Conservation (phyloP, 2,329 filamentous ascomycete genomes). For the Ampelomyces quisqualis region DNA sequence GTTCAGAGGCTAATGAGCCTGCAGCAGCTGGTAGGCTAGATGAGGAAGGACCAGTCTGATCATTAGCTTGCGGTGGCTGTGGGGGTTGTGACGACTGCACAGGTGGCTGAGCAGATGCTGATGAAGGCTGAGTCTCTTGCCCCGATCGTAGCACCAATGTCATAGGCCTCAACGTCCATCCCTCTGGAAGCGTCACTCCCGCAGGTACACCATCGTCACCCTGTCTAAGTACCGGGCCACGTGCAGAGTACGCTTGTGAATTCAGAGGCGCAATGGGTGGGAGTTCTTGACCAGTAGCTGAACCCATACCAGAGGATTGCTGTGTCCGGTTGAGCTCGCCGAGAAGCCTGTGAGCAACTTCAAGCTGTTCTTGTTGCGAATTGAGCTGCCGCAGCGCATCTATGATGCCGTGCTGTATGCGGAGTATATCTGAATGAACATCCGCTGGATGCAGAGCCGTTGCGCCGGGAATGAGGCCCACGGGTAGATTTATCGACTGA, state of each 20-base stretch:
- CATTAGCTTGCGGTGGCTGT: slow-evolving; percentile 4
- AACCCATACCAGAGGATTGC: slow-evolving; percentile 29
- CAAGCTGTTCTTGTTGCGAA: slow-evolving; percentile 38
- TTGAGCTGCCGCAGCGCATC: slow-evolving; percentile 39
- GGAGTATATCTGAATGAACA: slow-evolving; percentile 40
- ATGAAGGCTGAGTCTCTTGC: slow-evolving; percentile 9
- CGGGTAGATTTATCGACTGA: slow-evolving; percentile 8
- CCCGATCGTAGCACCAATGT: slow-evolving; percentile 23
- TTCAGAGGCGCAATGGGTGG: slow-evolving; percentile 29
- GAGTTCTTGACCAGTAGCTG: slow-evolving; percentile 27
- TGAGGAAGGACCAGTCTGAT: slow-evolving; percentile 1
- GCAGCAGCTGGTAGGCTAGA: slow-evolving; percentile 7
- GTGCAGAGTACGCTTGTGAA: slow-evolving; percentile 37
- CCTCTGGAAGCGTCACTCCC: slow-evolving; percentile 41
- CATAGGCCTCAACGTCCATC: slow-evolving; percentile 42
- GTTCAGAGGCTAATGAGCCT: slow-evolving; percentile 5
- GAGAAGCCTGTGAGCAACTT: slow-evolving; percentile 36
- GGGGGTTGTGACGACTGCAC: slow-evolving; percentile 2
- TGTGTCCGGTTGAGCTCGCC: slow-evolving; percentile 37
- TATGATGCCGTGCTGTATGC: slow-evolving; percentile 42
- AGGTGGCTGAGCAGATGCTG: slow-evolving; percentile 6
- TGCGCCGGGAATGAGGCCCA: slow-evolving; percentile 20
- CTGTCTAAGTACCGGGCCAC: slow-evolving; percentile 35
- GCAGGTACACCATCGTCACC: slow-evolving; percentile 39
- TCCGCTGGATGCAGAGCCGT: slow-evolving; percentile 34